Evolutionary conservation across 164 flowering plant species (phyloP).

Genomic region (Piper betle): DNA sequence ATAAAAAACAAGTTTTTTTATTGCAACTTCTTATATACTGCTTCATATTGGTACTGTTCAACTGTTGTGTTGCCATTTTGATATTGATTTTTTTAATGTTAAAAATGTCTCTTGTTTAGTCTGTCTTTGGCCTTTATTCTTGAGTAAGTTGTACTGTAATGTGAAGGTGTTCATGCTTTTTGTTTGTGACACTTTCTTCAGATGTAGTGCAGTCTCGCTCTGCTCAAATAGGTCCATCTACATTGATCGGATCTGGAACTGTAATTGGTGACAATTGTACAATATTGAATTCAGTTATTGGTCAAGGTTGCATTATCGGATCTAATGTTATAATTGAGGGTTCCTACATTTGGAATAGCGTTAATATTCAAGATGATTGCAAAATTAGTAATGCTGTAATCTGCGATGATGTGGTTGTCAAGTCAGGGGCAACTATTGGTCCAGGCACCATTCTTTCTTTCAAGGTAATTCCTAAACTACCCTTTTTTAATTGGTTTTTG

Average conservation of each 20-base stretch:
- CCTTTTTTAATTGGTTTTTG: background rate
- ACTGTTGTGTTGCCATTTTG: no score
- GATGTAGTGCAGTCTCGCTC: conserved; percentile 55
- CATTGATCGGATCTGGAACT: conserved; percentile 64
- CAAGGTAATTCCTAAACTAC: conserved; percentile 32
- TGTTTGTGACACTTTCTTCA: conserved; percentile 16
- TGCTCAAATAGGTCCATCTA: conserved; percentile 67
- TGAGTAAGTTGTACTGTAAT: background rate
- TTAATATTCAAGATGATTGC: conserved; percentile 81
- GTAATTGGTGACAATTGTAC: conserved; percentile 48
- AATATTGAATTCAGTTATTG: conserved; percentile 72
- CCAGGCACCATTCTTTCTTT: conserved; percentile 86
- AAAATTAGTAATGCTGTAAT: conserved; percentile 65
- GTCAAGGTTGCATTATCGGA: conserved; percentile 75
- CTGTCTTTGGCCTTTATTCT: background rate
- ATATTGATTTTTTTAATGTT: no score
- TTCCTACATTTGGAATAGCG: conserved; percentile 85
- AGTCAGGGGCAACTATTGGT: conserved; percentile 61
- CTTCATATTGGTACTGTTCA: no score
- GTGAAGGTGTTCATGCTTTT: background rate
- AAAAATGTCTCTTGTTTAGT: no score
- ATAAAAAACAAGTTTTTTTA: no score
- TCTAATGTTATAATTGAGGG: conserved; percentile 80
- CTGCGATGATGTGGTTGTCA: conserved; percentile 76
- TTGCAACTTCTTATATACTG: no score